Percentiles rank a stretch among this genome's conserved stretches.
Conservation (phyloP, 2,329 filamentous ascomycete genomes). For the Aspergillus melleus region DNA sequence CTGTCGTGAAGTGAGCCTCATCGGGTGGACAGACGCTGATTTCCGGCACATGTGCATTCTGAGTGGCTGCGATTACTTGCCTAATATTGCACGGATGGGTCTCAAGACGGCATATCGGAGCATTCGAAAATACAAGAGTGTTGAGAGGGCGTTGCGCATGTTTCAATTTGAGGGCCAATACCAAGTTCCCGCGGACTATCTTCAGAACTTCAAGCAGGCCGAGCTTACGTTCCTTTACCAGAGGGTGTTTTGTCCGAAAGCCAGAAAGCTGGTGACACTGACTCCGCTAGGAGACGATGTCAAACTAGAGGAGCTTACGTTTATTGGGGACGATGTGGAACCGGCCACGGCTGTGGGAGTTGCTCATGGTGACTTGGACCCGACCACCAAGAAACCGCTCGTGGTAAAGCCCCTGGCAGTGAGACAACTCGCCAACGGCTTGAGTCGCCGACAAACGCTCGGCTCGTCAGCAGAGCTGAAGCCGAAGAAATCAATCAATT, state of each 20-base stretch:
- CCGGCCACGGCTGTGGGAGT: slow-evolving; percentile 70
- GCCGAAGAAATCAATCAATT: slow-evolving; percentile 60
- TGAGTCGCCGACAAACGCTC: slow-evolving; percentile 42
- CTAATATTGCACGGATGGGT: slow-evolving; percentile 79
- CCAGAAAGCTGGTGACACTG: slow-evolving; percentile 71
- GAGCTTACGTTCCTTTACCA: slow-evolving; percentile 93
- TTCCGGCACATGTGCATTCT: slow-evolving; percentile 96
- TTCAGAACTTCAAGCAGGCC: slow-evolving; percentile 78
- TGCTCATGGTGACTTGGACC: slow-evolving; percentile 79
- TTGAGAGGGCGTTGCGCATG: slow-evolving; percentile 78
- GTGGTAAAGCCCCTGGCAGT: slow-evolving; percentile 35
- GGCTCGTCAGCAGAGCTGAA: slow-evolving; percentile 55
- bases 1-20: slow-evolving; percentile 82
- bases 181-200: slow-evolving; percentile 75
- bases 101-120: slow-evolving; percentile 91
- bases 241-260: slow-evolving; percentile 83
- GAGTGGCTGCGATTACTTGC: slow-evolving; percentile 94
- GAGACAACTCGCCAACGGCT: slow-evolving; percentile 34
- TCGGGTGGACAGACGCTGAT: slow-evolving; percentile 87
- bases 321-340: slow-evolving; percentile 74
- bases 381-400: slow-evolving; percentile 76
- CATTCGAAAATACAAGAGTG: slow-evolving; percentile 83
- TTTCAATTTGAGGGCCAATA: slow-evolving; percentile 88
- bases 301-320: slow-evolving; percentile 70
- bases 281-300: slow-evolving; percentile 65